Base-by-base conservation (phyloP, 345 rosid species). In the Pistacia integerrima region DNA sequence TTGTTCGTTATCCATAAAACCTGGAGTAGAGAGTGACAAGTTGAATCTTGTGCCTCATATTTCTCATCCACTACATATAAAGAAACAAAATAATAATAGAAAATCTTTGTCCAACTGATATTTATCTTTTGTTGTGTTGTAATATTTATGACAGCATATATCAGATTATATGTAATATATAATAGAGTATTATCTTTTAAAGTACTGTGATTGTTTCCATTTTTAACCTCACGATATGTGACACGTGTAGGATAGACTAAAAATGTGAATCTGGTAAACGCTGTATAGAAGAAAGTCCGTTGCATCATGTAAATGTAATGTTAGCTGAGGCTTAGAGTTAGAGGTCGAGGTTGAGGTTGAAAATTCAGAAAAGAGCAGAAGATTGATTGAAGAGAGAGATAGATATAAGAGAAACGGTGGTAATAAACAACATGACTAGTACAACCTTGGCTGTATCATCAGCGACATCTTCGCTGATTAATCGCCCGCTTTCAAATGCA, bases 361-460 rank as follows among this genome's bases (percentile, higher is more conserved):
- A 41, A 41, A 41, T 41, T 41, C 0, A 12, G 17, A 73, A 30
- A 16, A 52, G 59, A 30, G 28, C 16, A 16, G 25, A 20, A 20
- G 28, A n/a, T 58, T 16, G 52, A 57, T 13, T 14, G 62, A 74
- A 46, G 5, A 74, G 48, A 72, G 35, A 46, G 17, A 28, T 18
- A 57, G 8, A 20, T 52, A 57, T n/a, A n/a, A 56, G 20, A 56
- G 28, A n/a, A 57, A 57, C 8, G n/a, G 28, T n/a, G 25, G 33
- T 4, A 38, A 38, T 38, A 41, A 41, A 46, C 54, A 49, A 41
- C 41, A 80, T 83, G 79, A 77, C 79, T 71, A 77, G 82, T 4
- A 14, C 82, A 16, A 46, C 77, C 72, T 68, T 79, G 59, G 64
- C 79, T 76, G 57, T 80, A 30, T 75, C 84, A 16, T 75, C 74